Percentiles rank a stretch among this genome's conserved stretches.
These are phyloP conservation scores for Colletotrichum limetticola DNA, from an alignment of 2,329 filamentous ascomycete species.

Conservation along the genomic window DNA sequence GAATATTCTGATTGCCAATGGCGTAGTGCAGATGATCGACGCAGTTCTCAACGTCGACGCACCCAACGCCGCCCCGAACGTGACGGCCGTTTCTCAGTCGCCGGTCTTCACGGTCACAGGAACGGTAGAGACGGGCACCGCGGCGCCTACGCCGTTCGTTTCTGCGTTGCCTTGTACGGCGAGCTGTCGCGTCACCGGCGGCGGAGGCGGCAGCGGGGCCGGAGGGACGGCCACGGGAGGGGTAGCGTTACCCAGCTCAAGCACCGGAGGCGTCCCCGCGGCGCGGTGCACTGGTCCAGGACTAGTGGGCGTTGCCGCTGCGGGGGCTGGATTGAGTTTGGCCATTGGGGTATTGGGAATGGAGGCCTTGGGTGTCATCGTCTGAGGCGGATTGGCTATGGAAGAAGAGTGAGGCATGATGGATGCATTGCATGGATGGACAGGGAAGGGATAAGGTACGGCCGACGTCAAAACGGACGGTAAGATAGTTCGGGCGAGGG, in stretches of 20 bases:
- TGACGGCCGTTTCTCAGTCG: slow-evolving; percentile 47
- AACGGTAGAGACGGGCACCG: slow-evolving; percentile 35
- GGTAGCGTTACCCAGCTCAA: slow-evolving; percentile 11
- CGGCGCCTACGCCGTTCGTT: slow-evolving; percentile 53
- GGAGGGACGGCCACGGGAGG: slow-evolving; percentile 13
- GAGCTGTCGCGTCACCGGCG: slow-evolving; percentile 47
- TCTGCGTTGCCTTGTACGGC: slow-evolving; percentile 54
- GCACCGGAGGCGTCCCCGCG: slow-evolving; percentile 25
- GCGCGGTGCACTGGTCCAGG: slow-evolving; percentile 17
- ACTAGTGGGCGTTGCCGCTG: background rate
- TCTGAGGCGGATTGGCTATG: background rate
- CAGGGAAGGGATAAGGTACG: background rate
- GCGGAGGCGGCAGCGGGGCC: background rate
- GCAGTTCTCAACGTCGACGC: slow-evolving; percentile 54
- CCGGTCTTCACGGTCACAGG: slow-evolving; percentile 38
- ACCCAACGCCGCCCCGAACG: slow-evolving; percentile 43
- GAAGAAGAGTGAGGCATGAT: background rate
- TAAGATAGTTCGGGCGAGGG: slow-evolving; percentile 12
- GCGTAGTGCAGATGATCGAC: slow-evolving; percentile 68
- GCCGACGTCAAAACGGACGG: background rate
- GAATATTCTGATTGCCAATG: slow-evolving; percentile 67
- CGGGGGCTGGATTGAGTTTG: slow-evolving; percentile 26
- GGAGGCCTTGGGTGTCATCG: slow-evolving; percentile 17
- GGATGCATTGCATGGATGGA: background rate
- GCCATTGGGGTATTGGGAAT: slow-evolving; percentile 21